Percentiles rank a stretch among this genome's conserved stretches.
Conservation (phyloP, 495 filamentous ascomycete species). For the Neurospora tetrasperma region DNA sequence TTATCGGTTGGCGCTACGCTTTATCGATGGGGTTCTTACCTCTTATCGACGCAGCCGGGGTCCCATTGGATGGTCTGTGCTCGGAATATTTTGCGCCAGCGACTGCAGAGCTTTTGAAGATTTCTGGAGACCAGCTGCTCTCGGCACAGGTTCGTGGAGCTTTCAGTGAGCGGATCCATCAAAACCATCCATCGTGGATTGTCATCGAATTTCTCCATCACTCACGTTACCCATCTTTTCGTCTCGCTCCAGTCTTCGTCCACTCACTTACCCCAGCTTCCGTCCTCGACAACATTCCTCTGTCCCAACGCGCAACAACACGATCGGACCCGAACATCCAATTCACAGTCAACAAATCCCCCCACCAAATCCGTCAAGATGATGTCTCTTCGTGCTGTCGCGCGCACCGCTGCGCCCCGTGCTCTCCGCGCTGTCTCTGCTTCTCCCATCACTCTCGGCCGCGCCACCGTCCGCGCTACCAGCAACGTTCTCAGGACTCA, state of each 20-base stretch:
- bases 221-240: neutral
- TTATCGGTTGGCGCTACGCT: neutral
- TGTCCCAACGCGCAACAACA: constrained; percentile 1
- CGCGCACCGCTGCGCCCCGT: constrained; percentile 58
- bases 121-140: neutral
- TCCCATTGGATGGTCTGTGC: neutral
- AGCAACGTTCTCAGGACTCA: constrained; percentile 24
- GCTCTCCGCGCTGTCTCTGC: constrained; percentile 50
- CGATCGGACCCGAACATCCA: neutral
- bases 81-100: neutral
- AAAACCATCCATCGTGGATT: neutral
- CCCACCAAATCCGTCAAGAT: constrained; percentile 38
- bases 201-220: neutral
- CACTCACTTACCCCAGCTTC: neutral
- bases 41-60: neutral
- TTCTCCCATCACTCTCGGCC: constrained; percentile 40
- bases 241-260: neutral
- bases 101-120: neutral
- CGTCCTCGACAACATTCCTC: neutral
- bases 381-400: constrained; percentile 63
- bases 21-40: neutral
- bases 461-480: constrained; percentile 16
- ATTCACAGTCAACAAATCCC: neutral
- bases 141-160: neutral
- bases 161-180: neutral